Base-by-base conservation (phyloP, 1,139 yeast species). In the Saccharomycopsis hybrid region DNA sequence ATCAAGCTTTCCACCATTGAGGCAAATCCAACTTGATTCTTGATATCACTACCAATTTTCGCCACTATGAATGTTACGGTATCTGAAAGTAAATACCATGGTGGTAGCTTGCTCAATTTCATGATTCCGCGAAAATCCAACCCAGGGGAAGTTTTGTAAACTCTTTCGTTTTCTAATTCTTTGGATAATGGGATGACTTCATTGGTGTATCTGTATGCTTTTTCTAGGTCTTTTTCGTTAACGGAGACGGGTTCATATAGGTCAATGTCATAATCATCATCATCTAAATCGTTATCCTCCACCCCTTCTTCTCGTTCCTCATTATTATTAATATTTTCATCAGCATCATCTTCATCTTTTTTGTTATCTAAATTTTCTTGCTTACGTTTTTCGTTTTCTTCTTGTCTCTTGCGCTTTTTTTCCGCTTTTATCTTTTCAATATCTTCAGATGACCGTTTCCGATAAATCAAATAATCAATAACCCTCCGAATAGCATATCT, bases 131-230 rank as follows among this genome's bases (percentile, higher is more conserved):
- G 59, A 3, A 89, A 69, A 60, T 83, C 88, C 29, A 87, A 60
- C 0, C 82, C 80, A 0, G 80, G 70, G 2, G 56, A 50, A 0
- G 79, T 70, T 2, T 66, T 62, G 31, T 79, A 70, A n/a, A 63
- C 64, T 18, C 78, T 62, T 1, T 70, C 65, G 25, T 69, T 68
- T 29, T 71, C 70, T 35, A 82, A 65, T 2, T 73, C 72, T 0
- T 70, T 65, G 9, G 77, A 70, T 9, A 78, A 57, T 1, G 78
- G 74, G 2, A 78, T 71, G n/a, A 76, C 66, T 31, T 78, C 76
- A n/a, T 78, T 69, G 4, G 95, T 92, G 59, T 82, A 87, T 56
- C 77, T 73, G 62, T 78, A 87, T 0, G 87, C 95, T 32, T 70
- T 71, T 4, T 66, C 64, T 5, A 70, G 56, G 1, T 62, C 60